These are phyloP conservation scores for Plasmodium sp. DNA, from an alignment of 169 alveolate species.

Conservation along the genomic window DNA sequence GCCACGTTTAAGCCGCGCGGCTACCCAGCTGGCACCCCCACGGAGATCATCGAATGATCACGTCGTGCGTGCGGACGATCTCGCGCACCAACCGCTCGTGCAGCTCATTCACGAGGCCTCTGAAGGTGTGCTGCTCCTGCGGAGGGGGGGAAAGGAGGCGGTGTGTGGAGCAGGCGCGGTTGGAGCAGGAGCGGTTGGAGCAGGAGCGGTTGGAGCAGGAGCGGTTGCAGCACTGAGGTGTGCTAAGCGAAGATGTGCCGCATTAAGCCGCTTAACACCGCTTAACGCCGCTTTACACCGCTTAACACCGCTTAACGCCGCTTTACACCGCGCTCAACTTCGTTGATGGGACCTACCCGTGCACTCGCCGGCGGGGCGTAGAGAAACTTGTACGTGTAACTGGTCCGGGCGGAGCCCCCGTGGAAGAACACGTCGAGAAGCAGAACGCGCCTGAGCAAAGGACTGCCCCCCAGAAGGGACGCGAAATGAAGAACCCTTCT, in stretches of 20 bases:
- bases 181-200: background rate
- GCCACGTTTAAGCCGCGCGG: background rate
- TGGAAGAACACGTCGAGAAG: slow-evolving; percentile 41
- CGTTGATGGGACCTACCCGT: background rate
- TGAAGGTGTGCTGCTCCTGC: slow-evolving; percentile 51
- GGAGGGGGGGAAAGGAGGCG: background rate
- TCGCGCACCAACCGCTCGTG: slow-evolving; percentile 15
- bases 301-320: background rate
- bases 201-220: too few relatives aligned
- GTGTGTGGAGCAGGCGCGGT: background rate
- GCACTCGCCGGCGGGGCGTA: slow-evolving; percentile 19
- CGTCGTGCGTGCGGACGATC: slow-evolving; percentile 9
- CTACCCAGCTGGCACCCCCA: background rate
- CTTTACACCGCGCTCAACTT: background rate
- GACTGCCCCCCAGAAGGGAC: background rate
- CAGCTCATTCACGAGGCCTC: slow-evolving; percentile 29
- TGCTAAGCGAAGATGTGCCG: background rate
- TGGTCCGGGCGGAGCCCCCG: background rate
- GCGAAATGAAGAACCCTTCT: slow-evolving; percentile 31
- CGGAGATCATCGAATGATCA: slow-evolving; percentile 16
- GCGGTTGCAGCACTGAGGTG: background rate
- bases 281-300: background rate
- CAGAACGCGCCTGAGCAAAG: slow-evolving; percentile 3
- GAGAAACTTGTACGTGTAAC: slow-evolving; percentile 59
- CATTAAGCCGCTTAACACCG: background rate